Base-by-base conservation (phyloP, 2,329 filamentous ascomycete genomes). In the Blumeria hordei region DNA sequence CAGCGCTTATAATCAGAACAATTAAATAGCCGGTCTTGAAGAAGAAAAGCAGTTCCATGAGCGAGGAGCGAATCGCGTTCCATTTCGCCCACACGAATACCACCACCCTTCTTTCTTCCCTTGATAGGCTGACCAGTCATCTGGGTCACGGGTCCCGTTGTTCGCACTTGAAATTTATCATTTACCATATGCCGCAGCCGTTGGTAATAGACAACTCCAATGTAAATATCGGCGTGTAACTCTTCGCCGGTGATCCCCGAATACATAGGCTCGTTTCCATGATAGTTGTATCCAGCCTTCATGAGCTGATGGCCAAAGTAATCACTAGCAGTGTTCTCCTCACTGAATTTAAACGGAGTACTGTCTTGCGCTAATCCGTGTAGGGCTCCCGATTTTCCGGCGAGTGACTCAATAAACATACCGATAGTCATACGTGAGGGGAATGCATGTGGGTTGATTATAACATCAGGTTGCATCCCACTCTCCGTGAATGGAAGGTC, bases 401-500 rank as follows among this genome's bases (percentile, higher is more conserved):
- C 92, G 54, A 98, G 76, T 5, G 88, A 95, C 72, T 98, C 92
- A 65, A 98, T 80, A 69, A 98, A 96, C 86, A 96, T 96, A 65
- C 92, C 92, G 66, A 98, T 98, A 18, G 92, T 98, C 92, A 98
- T 98, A 69, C 92, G 88, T 49, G 90, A 96, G 7, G 92, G 92
- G 76, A 98, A 98, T 65, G 92, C 92, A 75, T 98, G 92, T 43
- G 92, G 92, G 71, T 98, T 98, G 74, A 98, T 98, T 69, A 98
- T 98, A 63, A 94, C 76, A 69, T 98, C 92, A 9, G 92, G 92
- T 65, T 95, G 88, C 58, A 98, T 96, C 55, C 92, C 92, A 6
- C 84, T 85, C 70, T 98, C 92, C 2, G 86, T 88, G 70, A 96
- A 98, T 3, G 92, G 92, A 85, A 98, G 92, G 67, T 96, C 88